Conservation (phyloP, 2,329 filamentous ascomycete species). For the Clonostachys chloroleuca region DNA sequence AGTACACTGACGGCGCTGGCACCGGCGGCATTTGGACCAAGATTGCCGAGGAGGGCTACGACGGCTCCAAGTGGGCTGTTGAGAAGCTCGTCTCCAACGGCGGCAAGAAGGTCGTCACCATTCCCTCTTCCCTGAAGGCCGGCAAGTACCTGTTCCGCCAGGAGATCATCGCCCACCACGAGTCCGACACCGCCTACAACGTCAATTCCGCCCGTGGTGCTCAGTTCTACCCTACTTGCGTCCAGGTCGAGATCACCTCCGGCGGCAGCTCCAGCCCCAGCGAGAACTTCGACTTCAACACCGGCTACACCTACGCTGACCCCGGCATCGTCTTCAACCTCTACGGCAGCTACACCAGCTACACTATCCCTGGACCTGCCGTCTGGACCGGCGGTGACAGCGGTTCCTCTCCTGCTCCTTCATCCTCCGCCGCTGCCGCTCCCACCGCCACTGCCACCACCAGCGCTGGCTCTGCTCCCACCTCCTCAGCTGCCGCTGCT, state of each 20-base stretch:
- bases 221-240: conserved; percentile 45
- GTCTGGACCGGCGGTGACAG: conserved; percentile 15
- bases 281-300: conserved; percentile 22
- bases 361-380: conserved; percentile 24
- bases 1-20: conserved; percentile 32
- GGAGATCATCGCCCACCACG: conserved; percentile 44
- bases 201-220: conserved; percentile 36
- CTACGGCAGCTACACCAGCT: conserved; percentile 10
- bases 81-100: conserved; percentile 41
- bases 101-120: conserved; percentile 42
- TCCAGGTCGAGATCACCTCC: conserved; percentile 38
- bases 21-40: conserved; percentile 47
- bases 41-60: conserved; percentile 27
- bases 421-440: not conserved
- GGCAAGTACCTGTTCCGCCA: conserved; percentile 41
- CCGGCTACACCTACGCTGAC: conserved; percentile 12
- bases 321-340: conserved; percentile 19
- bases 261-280: conserved; percentile 19
- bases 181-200: conserved; percentile 31
- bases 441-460: not conserved
- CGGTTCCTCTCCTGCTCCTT: not conserved
- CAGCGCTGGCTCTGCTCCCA: not conserved
- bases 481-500: no score
- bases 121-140: conserved; percentile 21
- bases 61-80: conserved; percentile 35